Conservation (phyloP, 768 basidiomycete genomes). For the Tricholoma terreum region DNA sequence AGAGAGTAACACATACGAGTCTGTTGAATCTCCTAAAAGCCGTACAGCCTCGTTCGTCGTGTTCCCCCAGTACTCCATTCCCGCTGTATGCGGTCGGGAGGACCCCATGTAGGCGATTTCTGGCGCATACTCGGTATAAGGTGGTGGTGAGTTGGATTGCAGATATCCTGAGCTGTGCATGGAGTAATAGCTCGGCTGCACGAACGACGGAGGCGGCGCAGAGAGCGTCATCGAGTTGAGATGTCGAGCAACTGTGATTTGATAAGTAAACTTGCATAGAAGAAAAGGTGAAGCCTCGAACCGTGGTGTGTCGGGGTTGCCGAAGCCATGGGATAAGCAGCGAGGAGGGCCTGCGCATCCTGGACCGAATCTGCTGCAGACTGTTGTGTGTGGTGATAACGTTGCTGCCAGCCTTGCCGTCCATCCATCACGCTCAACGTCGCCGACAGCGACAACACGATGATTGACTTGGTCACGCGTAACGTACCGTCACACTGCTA, state of each 20-base stretch:
- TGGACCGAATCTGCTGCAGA: conserved; percentile 51
- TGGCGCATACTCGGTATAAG: conserved; percentile 67
- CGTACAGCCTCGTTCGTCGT: conserved; percentile 59
- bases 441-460: not conserved
- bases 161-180: conserved; percentile 26
- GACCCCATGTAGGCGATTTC: conserved; percentile 56
- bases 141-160: conserved; percentile 46
- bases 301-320: conserved; percentile 77
- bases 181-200: conserved; percentile 54
- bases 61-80: conserved; percentile 62
- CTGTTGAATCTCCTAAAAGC: conserved; percentile 53
- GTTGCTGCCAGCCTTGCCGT: conserved; percentile 30
- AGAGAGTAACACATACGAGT: conserved; percentile 40
- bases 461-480: not conserved
- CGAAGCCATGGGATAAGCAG: conserved; percentile 71
- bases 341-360: conserved; percentile 63
- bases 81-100: conserved; percentile 39
- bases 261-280: conserved; percentile 2
- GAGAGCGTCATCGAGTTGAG: conserved; percentile 56
- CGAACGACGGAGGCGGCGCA: conserved; percentile 60
- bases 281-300: conserved; percentile 24
- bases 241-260: conserved; percentile 58
- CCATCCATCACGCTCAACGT: conserved; percentile 29
- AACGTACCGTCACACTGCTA: not conserved
- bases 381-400: conserved; percentile 15